These are phyloP conservation scores for Cercospora nicotianae DNA, from an alignment of 2,329 filamentous ascomycete genomes.

Conservation along the genomic window DNA sequence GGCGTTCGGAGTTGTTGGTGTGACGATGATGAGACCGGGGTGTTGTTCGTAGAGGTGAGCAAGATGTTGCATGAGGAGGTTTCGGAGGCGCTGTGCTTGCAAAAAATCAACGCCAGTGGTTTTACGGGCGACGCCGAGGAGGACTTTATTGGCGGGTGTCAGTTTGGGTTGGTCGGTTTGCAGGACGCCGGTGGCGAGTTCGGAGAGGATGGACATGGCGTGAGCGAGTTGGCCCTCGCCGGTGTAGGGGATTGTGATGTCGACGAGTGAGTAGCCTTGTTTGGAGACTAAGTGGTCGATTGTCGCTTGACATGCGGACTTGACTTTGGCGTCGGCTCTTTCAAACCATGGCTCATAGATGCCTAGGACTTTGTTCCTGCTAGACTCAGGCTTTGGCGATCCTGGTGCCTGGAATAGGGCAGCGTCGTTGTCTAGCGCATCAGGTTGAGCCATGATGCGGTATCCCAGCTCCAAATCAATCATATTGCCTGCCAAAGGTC, in stretches of 20 bases:
- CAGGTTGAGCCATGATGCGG: constrained; percentile 71
- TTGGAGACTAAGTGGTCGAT: constrained; percentile 58
- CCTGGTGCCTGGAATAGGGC: constrained; percentile 60
- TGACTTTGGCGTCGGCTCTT: constrained; percentile 64
- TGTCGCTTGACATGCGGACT: constrained; percentile 60
- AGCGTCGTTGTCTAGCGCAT: constrained; percentile 63
- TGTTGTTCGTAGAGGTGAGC: constrained; percentile 67
- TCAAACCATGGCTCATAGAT: constrained; percentile 69
- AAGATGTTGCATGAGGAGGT: constrained; percentile 76
- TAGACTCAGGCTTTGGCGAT: not conserved
- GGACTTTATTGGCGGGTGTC: constrained; percentile 66
- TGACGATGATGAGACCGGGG: constrained; percentile 75
- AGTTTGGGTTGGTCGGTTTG: constrained; percentile 54
- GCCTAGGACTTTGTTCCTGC: constrained; percentile 64
- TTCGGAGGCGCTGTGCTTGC: constrained; percentile 70
- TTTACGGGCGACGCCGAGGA: constrained; percentile 64
- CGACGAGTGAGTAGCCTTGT: constrained; percentile 56
- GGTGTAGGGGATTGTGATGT: constrained; percentile 67
- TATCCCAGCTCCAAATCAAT: constrained; percentile 81
- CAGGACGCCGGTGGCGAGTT: constrained; percentile 58
- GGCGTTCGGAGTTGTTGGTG: constrained; percentile 72
- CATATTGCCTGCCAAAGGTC: constrained; percentile 74
- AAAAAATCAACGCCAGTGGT: constrained; percentile 70
- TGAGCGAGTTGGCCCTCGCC: constrained; percentile 74
- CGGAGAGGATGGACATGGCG: constrained; percentile 71